These are phyloP conservation scores for Fereydounia khargensis DNA, from an alignment of 1,284 basidiomycete species.

Conservation along the genomic window DNA sequence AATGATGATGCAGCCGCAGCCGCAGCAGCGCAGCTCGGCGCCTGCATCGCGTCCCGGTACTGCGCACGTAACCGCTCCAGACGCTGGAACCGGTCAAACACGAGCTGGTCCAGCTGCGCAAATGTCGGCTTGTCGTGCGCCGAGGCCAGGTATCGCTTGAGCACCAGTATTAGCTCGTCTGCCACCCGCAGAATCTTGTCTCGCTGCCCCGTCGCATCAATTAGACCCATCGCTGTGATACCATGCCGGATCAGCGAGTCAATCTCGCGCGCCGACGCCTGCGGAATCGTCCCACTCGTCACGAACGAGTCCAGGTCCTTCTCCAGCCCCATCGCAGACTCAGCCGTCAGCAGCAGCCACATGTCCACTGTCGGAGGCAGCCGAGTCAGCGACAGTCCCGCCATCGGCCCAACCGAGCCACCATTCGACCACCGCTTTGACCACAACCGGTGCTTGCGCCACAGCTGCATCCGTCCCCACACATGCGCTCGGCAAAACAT, in stretches of 20 bases:
- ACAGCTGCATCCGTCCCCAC: constrained; percentile 29
- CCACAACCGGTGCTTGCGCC: constrained; percentile 32
- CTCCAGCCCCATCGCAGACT: constrained; percentile 11
- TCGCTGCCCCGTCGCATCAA: constrained; percentile 3
- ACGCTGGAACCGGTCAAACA: constrained; percentile 29
- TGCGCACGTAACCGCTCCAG: constrained; percentile 30
- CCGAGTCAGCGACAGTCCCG: constrained; percentile 3
- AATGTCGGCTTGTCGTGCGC: constrained; percentile 2
- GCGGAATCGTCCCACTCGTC: constrained; percentile 3
- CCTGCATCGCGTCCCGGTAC: constrained; percentile 30
- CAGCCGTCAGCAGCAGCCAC: constrained; percentile 18
- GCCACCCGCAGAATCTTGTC: constrained; percentile 4
- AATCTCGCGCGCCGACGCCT: constrained; percentile 11
- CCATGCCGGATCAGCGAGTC: constrained; percentile 18
- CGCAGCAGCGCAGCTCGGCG: too few relatives aligned
- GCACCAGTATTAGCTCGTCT: constrained; percentile 5
- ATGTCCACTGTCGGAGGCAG: constrained; percentile 28
- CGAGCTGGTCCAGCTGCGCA: constrained; percentile 17
- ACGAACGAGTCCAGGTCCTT: constrained; percentile 24
- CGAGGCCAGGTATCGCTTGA: constrained; percentile 15
- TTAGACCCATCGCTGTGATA: constrained; percentile 10
- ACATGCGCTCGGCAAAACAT: constrained; percentile 38
- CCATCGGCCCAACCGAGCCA: background rate
- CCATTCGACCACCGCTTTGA: background rate
- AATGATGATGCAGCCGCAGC: too few relatives aligned